Conservation (phyloP, 257 asterid species). For the Capsicum chinense region DNA sequence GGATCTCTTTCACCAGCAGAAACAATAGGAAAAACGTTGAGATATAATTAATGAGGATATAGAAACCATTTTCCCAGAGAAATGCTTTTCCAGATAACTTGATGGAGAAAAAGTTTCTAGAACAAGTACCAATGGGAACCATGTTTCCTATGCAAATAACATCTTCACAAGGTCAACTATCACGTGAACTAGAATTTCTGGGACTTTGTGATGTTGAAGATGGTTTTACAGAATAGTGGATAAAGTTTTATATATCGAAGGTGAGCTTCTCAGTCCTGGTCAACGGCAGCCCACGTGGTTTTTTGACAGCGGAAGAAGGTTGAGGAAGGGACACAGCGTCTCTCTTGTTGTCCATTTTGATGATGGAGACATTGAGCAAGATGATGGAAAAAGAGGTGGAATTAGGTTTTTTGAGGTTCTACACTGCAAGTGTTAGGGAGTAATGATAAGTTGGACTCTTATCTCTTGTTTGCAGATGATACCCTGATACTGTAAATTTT, state of each 20-base stretch:
- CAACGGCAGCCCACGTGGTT: neutral
- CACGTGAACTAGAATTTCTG: neutral
- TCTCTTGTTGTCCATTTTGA: neutral
- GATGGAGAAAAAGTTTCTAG: neutral
- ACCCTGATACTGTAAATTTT: neutral
- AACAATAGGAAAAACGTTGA: neutral
- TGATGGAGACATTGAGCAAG: neutral
- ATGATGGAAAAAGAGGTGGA: neutral
- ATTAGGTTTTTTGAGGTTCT: neutral
- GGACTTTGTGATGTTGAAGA: neutral
- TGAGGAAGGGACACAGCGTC: neutral
- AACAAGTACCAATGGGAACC: neutral
- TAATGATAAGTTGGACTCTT: neutral
- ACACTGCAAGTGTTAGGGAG: neutral
- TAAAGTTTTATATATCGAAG: neutral
- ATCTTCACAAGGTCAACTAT: neutral
- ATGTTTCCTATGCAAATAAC: neutral
- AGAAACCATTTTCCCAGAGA: neutral
- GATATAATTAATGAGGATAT: neutral
- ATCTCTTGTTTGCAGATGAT: neutral
- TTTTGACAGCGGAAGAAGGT: constrained; percentile 12
- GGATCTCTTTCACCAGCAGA: constrained; percentile 12
- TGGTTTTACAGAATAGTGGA: neutral
- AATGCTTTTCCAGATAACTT: neutral
- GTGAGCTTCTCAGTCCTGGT: neutral